These are phyloP conservation scores for Abortiporus biennis DNA, from an alignment of 1,284 basidiomycete genomes.

Conservation along the genomic window DNA sequence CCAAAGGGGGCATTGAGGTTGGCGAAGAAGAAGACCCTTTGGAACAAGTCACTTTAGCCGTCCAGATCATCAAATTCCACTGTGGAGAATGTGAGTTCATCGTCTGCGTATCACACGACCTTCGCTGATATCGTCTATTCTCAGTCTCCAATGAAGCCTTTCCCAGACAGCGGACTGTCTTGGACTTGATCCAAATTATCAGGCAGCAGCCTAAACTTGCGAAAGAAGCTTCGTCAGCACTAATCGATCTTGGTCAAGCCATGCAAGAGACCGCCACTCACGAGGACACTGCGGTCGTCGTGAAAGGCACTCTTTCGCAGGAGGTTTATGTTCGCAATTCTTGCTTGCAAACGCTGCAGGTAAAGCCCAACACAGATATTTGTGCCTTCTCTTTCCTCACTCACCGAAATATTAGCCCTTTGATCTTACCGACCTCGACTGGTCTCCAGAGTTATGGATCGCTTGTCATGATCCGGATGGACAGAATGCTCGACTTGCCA, in stretches of 20 bases:
- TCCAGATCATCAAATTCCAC: slow-evolving; percentile 88
- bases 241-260: slow-evolving; percentile 82
- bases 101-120: slow-evolving; percentile 3
- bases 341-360: slow-evolving; percentile 89
- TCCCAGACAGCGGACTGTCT: slow-evolving; percentile 69
- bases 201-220: slow-evolving; percentile 76
- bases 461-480: slow-evolving; percentile 91
- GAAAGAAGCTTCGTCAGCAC: slow-evolving; percentile 81
- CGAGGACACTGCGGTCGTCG: slow-evolving; percentile 62
- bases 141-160: slow-evolving; percentile 64
- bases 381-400: not conserved
- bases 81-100: slow-evolving; percentile 69
- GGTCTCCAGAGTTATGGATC: slow-evolving; percentile 87
- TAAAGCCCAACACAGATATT: slow-evolving; percentile 24
- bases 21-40: slow-evolving; percentile 71
- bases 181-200: slow-evolving; percentile 73
- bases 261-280: slow-evolving; percentile 62
- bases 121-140: slow-evolving; percentile 3
- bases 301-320: slow-evolving; percentile 77
- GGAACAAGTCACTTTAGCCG: slow-evolving; percentile 82
- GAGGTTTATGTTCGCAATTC: slow-evolving; percentile 89
- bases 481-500: slow-evolving; percentile 82
- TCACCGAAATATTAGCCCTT: slow-evolving; percentile 56
- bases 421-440: slow-evolving; percentile 92
- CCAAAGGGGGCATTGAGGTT: slow-evolving; percentile 58